Conservation (phyloP, 495 filamentous ascomycete genomes). For the Hapsidospora chrysogenum region DNA sequence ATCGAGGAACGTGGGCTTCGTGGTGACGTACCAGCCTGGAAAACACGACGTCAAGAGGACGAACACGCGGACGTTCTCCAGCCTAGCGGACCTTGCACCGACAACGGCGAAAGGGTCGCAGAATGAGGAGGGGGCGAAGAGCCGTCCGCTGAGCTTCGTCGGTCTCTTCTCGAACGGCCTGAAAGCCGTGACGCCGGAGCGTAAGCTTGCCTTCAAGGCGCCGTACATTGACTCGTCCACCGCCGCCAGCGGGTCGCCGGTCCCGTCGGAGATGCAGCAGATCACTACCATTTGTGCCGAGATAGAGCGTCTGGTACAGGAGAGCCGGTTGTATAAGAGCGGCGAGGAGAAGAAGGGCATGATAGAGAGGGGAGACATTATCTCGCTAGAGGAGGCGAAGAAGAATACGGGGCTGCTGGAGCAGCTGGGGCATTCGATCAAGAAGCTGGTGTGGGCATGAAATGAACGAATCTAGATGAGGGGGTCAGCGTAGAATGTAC, state of each 20-base stretch:
- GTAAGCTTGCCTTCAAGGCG: conserved; percentile 41
- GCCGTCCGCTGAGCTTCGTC: conserved; percentile 9
- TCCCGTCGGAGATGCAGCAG: conserved; percentile 50
- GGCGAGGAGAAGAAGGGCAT: conserved; percentile 18
- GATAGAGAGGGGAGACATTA: conserved; percentile 60
- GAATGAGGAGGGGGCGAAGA: conserved; percentile 2
- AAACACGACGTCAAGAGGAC: conserved; percentile 50
- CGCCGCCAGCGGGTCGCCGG: conserved; percentile 13
- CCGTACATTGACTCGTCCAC: conserved; percentile 36
- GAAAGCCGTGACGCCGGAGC: conserved; percentile 12
- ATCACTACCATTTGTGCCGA: conserved; percentile 53
- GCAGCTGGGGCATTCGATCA: conserved; percentile 68
- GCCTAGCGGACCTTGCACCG: conserved; percentile 5
- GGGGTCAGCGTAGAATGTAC: no score
- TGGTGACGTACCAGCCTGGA: conserved; percentile 57
- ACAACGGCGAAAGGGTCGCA: conserved; percentile 5
- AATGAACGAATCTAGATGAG: neutral
- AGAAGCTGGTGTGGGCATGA: conserved; percentile 82
- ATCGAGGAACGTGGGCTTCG: conserved; percentile 62
- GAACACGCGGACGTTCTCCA: conserved; percentile 72
- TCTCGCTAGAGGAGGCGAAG: conserved; percentile 68
- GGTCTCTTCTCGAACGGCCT: conserved; percentile 12
- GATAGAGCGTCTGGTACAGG: conserved; percentile 27
- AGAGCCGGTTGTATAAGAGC: conserved; percentile 16
- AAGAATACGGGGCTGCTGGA: conserved; percentile 77